Base-by-base conservation (phyloP, 2,329 filamentous ascomycete species). In the Hirsutella rhossiliensis region DNA sequence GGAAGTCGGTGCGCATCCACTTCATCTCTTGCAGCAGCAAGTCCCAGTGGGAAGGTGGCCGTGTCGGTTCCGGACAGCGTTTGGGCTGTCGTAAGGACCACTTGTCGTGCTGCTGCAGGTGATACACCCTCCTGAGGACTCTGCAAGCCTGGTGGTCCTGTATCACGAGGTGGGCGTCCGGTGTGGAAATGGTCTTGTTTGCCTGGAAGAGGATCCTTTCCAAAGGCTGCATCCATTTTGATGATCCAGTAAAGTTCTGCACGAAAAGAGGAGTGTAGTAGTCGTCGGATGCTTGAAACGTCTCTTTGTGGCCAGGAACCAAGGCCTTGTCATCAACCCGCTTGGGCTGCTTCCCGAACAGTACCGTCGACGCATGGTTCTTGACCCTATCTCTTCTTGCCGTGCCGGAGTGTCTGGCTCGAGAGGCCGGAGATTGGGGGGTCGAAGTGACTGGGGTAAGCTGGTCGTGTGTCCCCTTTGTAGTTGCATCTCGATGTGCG, bases 1-100 rank as follows among this genome's bases (percentile, higher is more conserved):
- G 77, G 56, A 96, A 97, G 62, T 98, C 92, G 2, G 88, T 96
- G 42, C 89, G 79, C 87, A 98, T 94, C 90, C 90, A 97, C 61
- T 89, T 94, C 76, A 90, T 87, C 66, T 98, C 89, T 52, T 88
- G 77, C 29, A 98, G 68, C 44, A 97, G 62, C 43, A 90, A 75
- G 63, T 98, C 92, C 76, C 82, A 86, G 53, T 97, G 90, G 2
- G 83, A 81, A 1, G 78, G 74, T 17, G 82, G 82, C 32, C 87
- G 78, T 4, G 77, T 72, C 5, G 90, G 89, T 61, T 98, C 92
- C 2, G 80, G 73, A 34, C 81, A 85, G 45, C 88, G 83, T 57
- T 94, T 87, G 38, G 89, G 80, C 57, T 98, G 92, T 43, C 90
- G 77, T 40, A 98, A 64, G 5, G 89, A 92, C 90, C 92, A 97